Evolutionary conservation across 2,329 filamentous ascomycete species (phyloP), one percentile per base, ranked within the genome.

Genomic region (Coleophoma crateriformis): DNA sequence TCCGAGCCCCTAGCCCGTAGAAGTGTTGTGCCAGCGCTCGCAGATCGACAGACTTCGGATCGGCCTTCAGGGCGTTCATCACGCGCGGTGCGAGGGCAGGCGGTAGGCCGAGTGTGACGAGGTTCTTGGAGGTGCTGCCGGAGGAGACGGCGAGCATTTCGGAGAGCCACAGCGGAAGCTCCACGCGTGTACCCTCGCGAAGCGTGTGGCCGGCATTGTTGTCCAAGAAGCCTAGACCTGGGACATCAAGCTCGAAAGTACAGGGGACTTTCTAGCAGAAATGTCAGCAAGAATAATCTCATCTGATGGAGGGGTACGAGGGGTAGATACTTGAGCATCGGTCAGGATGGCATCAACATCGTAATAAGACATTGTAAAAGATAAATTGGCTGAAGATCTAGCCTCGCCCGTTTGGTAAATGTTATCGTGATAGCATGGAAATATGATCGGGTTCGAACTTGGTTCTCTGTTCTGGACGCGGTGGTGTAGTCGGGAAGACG

Each of bases 111-210:
- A 97, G 81, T 0, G 87, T 87, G 4, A 94, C 79, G 20, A 90
- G 81, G 7, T 86, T 80, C 45, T 69, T 72, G 50, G 70, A 63
- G 50, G 57, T 60, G 51, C 51, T 65, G 45, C 67, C 69, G 27
- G 75, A 77, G 55, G 81, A 84, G 41, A 95, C 79, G 32, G 89
- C 88, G 47, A 99, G 87, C 80, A 96, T 92, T 68, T 96, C 89
- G 58, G 87, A 90, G 12, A 99, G 83, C 94, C 94, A 99, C 57
- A 97, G 78, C 2, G 94, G 94, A 1, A 97, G 82, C 54, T 87
- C 81, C 43, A 97, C 77, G 40, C 85, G 83, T 1, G 90, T 92
- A 52, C 88, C 88, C 48, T 84, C 71, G 67, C 92, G 94, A 61
- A 97, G 84, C 65, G 87, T 70, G 33, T 77, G 71, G 2, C 69